These are phyloP conservation scores for Talaromyces pinophilus DNA, from an alignment of 2,329 filamentous ascomycete genomes.

Conservation along the genomic window DNA sequence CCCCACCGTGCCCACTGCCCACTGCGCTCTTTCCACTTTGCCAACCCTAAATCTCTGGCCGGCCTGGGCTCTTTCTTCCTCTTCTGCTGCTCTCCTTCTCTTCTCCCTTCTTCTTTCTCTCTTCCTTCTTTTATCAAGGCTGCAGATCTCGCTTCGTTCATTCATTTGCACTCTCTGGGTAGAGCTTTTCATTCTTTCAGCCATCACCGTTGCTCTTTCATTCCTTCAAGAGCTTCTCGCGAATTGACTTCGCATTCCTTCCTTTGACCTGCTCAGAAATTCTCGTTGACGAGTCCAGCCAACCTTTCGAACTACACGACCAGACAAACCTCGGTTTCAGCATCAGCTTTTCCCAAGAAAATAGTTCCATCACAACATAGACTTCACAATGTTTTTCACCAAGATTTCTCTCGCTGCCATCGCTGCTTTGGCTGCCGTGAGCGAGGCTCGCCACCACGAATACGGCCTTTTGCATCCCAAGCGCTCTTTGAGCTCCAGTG, in stretches of 20 bases:
- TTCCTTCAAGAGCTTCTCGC: constrained; percentile 22
- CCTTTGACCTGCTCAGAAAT: constrained; percentile 22
- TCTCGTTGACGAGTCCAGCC: constrained; percentile 25
- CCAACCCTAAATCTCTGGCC: constrained; percentile 12
- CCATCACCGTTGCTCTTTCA: constrained; percentile 22
- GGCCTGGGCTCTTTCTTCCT: constrained; percentile 16
- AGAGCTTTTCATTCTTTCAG: constrained; percentile 22
- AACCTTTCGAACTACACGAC: not conserved
- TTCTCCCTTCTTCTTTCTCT: constrained; percentile 9
- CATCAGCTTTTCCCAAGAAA: not conserved
- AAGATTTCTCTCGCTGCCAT: constrained; percentile 40
- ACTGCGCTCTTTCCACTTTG: constrained; percentile 9
- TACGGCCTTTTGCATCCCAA: constrained; percentile 29
- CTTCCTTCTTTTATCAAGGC: constrained; percentile 18
- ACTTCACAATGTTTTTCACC: constrained; percentile 40
- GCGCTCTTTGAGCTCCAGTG: constrained; percentile 14
- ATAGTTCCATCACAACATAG: constrained; percentile 6
- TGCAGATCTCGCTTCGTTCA: constrained; percentile 12
- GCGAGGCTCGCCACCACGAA: constrained; percentile 35
- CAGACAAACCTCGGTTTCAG: not conserved
- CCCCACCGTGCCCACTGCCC: constrained; percentile 7
- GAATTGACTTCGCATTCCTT: constrained; percentile 26
- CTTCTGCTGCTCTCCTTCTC: not conserved
- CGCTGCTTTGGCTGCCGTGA: constrained; percentile 38
- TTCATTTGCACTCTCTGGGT: constrained; percentile 21